Evolutionary conservation across 164 flowering plant species (phyloP), one percentile per base, ranked within the genome.

Genomic region (Macadamia tetraphylla): DNA sequence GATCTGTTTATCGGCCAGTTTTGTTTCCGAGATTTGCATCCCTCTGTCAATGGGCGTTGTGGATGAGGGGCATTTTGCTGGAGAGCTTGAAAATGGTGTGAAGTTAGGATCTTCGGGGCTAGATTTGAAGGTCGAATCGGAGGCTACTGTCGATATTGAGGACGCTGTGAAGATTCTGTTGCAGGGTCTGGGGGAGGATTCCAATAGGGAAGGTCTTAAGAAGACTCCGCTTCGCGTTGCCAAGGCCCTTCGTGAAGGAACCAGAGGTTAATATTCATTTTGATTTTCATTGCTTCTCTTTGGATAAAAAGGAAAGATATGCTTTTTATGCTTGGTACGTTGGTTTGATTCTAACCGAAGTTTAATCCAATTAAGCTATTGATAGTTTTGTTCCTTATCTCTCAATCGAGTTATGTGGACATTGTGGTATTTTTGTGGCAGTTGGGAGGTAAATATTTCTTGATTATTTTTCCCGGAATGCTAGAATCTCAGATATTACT

Each of bases 181-280:
- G 81, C 85, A 83, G 55, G 97, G 98, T 60, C 73, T 94, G 66
- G 92, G 90, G 29, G 99, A 94, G 67, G 96, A 94, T 82, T 58
- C 81, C 64, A 78, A 80, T 69, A 84, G 98, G 70, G 98, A 94
- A 81, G 99, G 99, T 64, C 68, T 94, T 12, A 76, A 59, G 63
- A 94, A 87, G 84, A 94, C 99, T 32, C 99, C 98, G 2, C 77
- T 82, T 64, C 91, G 99, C 4, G 99, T 92, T 12, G 97, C 97
- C 60, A 89, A 90, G 78, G 98, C 99, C 10, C 80, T 94, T 49
- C 76, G 78, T 6, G 90, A 94, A 76, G 98, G 94, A 74, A 94
- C 99, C 29, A 79, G 80, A 89, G 99, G 99, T 92, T 17, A 40
- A 1, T 58, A n/a, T 31, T 18, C 57, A 35, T 46, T 14, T 7